Conservation (phyloP, 2,329 filamentous ascomycete genomes). For the Penicillium sp. region DNA sequence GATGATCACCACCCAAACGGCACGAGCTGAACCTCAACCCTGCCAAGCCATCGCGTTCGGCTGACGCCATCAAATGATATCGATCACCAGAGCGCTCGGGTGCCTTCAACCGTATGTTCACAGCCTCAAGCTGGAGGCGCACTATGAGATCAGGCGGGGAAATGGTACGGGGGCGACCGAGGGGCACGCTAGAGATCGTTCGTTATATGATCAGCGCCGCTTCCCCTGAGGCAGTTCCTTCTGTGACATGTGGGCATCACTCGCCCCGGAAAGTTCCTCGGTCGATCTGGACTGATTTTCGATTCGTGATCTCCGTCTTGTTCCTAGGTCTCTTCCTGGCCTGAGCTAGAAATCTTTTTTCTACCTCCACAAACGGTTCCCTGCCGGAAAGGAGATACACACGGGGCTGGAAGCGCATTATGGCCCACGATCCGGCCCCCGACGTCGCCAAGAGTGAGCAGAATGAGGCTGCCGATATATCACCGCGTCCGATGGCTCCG, state of each 20-base stretch:
- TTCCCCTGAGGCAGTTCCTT: conserved; percentile 16
- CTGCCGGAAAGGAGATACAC: background rate
- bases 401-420: conserved; percentile 9
- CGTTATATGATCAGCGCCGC: conserved; percentile 24
- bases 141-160: conserved; percentile 18
- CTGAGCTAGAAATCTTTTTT: background rate
- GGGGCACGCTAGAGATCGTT: conserved; percentile 20
- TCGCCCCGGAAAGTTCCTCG: background rate
- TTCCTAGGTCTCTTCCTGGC: background rate
- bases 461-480: background rate
- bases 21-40: conserved; percentile 3
- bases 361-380: background rate
- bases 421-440: conserved; percentile 16
- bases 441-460: background rate
- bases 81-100: conserved; percentile 8
- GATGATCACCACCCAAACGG: too few species aligned
- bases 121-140: conserved; percentile 8
- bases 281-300: background rate
- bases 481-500: conserved; percentile 3
- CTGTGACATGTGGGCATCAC: conserved; percentile 2
- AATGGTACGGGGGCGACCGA: conserved; percentile 1
- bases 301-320: background rate
- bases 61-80: conserved; percentile 23
- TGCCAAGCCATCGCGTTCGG: conserved; percentile 8
- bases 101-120: conserved; percentile 7